Conservation (phyloP, 202 grass and related monocot species). For the Digitaria exilis region DNA sequence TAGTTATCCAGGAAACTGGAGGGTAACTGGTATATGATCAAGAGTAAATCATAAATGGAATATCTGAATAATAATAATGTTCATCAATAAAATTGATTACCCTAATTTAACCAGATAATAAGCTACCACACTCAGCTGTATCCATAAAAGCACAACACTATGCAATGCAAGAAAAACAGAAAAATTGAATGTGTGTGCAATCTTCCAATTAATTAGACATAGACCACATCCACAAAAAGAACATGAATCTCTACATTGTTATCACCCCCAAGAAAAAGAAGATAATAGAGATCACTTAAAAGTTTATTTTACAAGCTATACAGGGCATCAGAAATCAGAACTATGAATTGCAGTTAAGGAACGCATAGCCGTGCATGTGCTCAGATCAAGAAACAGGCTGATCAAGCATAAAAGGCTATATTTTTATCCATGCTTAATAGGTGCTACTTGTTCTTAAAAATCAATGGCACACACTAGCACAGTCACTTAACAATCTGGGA, state of each 20-base stretch:
- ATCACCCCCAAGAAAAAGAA: background rate
- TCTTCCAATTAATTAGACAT: background rate
- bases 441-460: background rate
- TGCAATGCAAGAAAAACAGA: constrained; percentile 3
- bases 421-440: constrained; percentile 10
- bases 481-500: constrained; percentile 16
- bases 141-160: background rate
- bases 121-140: constrained; percentile 3
- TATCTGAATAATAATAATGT: constrained; percentile 1
- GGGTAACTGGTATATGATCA: background rate
- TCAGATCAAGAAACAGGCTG: constrained; percentile 9
- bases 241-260: background rate
- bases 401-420: background rate
- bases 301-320: background rate
- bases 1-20: background rate
- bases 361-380: background rate
- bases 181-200: background rate
- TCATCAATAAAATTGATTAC: background rate
- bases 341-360: background rate
- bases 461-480: background rate
- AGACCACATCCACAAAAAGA: background rate
- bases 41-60: background rate
- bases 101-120: constrained; percentile 21
- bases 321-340: background rate
- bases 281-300: background rate